Evolutionary conservation across 805 yeast genomes (phyloP).

Genomic region (Diddensiella caesifluorescens): DNA sequence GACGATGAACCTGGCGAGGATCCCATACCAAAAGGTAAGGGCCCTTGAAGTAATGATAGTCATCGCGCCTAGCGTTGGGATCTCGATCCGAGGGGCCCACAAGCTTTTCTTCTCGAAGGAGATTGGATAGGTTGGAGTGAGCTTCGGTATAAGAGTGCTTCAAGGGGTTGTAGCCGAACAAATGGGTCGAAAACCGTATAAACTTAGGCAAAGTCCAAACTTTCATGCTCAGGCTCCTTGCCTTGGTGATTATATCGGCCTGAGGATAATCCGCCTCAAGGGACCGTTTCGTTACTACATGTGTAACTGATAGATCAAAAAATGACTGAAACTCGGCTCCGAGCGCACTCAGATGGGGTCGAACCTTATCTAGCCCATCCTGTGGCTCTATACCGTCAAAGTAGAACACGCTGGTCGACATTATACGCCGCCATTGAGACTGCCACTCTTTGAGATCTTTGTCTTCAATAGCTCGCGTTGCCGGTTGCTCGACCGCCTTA

Average conservation of each 20-base stretch:
- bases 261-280: constrained; percentile 38
- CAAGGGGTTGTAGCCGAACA: constrained; percentile 15
- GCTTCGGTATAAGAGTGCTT: constrained; percentile 6
- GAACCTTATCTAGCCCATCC: constrained; percentile 24
- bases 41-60: constrained; percentile 72
- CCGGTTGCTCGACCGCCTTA: constrained; percentile 4
- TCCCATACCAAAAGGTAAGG: constrained; percentile 78
- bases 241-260: constrained; percentile 64
- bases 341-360: constrained; percentile 25
- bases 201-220: constrained; percentile 89
- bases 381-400: constrained; percentile 49
- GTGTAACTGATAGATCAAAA: constrained; percentile 60
- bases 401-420: constrained; percentile 54
- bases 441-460: constrained; percentile 46
- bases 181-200: constrained; percentile 63
- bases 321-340: constrained; percentile 49
- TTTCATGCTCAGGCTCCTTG: constrained; percentile 56
- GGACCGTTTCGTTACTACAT: constrained; percentile 67
- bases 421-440: constrained; percentile 55
- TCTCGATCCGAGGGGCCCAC: constrained; percentile 87
- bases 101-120: constrained; percentile 77
- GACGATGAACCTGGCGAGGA: constrained; percentile 67
- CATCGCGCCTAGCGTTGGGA: constrained; percentile 78
- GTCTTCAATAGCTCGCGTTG: constrained; percentile 8
- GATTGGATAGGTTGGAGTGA: constrained; percentile 30